Base-by-base conservation (phyloP, 352 stramenopile genomes). In the Phytophthora tentaculata region DNA sequence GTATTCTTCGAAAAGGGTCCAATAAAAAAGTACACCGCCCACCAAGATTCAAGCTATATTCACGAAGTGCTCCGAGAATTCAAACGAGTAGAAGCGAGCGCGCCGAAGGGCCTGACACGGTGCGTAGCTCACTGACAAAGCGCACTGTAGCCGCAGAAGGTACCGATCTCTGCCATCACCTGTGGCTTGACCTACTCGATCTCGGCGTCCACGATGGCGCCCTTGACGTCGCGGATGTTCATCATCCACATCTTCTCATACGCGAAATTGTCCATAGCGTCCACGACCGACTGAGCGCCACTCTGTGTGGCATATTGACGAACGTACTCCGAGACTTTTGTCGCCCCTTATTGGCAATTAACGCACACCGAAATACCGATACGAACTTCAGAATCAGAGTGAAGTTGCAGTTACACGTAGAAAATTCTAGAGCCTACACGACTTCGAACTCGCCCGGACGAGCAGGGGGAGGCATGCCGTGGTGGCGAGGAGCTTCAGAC, bases 81-180 rank as follows among this genome's bases (percentile, higher is more conserved):
- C 76, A 48, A 86, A 82, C 45, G 79, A 81, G 55, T 74, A 84
- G 53, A 76, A n/a, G n/a, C n/a, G n/a, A 84, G 43, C 60, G 70
- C 22, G 76, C 66, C 1, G 57, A 54, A 2, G 54, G 41, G 9
- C 64, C 73, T 0, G 43, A 69, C 2, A 71, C 56, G 2, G 71
- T 48, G 0, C 55, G 73, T 28, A 74, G 37, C 23, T 74, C 67
- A 35, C 39, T 75, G 0, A 69, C 73, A 26, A 86, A 84, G n/a
- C 73, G 75, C 56, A 35, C 67, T 83, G 64, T 86, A 86, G 39
- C 75, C 78, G 41, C 41, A 71, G 61, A 79, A 83, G n/a, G 61
- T 69, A 24, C 78, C 78, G 14, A 86, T 62, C 56, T 86, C 75
- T 17, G 56, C 74, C 78, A 86, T 82, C 12, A 86, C 56, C 35